These are phyloP conservation scores for Puccinia brachypodii DNA, from an alignment of 1,284 basidiomycete species.

Conservation along the genomic window DNA sequence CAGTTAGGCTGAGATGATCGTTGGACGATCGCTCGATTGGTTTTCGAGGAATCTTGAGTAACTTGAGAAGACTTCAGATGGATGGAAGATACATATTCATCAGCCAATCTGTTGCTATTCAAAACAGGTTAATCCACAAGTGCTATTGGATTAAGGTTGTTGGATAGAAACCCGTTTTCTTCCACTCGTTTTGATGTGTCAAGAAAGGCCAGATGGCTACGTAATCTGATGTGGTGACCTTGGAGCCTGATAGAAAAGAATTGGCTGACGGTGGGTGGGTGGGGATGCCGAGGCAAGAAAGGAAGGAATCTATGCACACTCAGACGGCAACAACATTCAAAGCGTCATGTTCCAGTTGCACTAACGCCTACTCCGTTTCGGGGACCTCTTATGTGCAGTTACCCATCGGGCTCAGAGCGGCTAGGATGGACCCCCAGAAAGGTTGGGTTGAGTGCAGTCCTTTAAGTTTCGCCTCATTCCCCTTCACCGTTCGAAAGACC, in stretches of 20 bases:
- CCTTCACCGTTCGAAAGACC: conserved; percentile 1
- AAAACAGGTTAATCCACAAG: conserved; percentile 6
- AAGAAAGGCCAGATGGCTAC: conserved; percentile 19
- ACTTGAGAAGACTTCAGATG: conserved; percentile 10
- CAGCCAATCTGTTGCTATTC: neutral
- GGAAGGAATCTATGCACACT: conserved; percentile 24
- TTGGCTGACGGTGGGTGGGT: conserved; percentile 3
- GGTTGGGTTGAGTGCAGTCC: conserved; percentile 5
- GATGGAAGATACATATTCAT: conserved; percentile 13
- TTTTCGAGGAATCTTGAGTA: neutral
- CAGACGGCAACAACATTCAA: conserved; percentile 29
- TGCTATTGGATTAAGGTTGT: neutral
- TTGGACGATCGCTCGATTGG: conserved; percentile 16
- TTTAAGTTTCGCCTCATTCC: conserved; percentile 9
- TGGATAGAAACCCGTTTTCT: conserved; percentile 7
- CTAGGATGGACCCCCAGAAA: conserved; percentile 5
- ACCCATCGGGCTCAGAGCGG: conserved; percentile 23
- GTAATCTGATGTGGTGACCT: conserved; percentile 15
- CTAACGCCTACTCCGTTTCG: conserved; percentile 32
- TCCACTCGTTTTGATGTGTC: conserved; percentile 25
- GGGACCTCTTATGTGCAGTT: conserved; percentile 23
- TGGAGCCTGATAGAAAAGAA: conserved; percentile 10
- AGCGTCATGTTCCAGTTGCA: conserved; percentile 26
- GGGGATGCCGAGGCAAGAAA: conserved; percentile 35
- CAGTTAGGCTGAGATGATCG: neutral